Evolutionary conservation across 805 yeast genomes (phyloP), one percentile per base, ranked within the genome.

Genomic region (Nakazawaea laoshanensis): DNA sequence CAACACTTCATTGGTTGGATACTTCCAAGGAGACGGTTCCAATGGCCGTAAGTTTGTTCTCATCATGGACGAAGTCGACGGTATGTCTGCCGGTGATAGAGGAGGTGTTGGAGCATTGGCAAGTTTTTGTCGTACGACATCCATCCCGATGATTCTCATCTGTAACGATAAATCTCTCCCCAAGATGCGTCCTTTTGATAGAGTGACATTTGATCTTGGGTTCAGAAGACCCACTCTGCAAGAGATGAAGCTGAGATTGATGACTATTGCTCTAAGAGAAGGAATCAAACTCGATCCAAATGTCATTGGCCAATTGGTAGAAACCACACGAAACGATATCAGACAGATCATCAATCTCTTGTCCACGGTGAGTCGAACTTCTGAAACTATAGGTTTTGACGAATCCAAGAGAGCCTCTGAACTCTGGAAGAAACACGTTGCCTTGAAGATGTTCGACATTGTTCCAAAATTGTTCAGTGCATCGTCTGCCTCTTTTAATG

Each of bases 41-140:
- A 69, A 73, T 43, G 63, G 69, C 30, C 67, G 70, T 33, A 77
- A 71, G 39, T 77, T 89, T 45, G 85, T 87, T 35, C 65, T 92
- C 29, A 81, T 92, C 42, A 87, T 92, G 97, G 99, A 92, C 59
- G 99, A 92, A 61, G 97, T 92, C 19, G 99, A 92, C 55, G 99
- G 99, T 45, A 92, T 92, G 97, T 85, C 95, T 25, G 87, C 94
- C 50, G 99, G 99, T 42, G 99, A 92, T 57, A 79, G 92, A 46
- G 99, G 99, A 40, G 99, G 99, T 42, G 95, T 92, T 18, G 96
- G 96, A 16, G 94, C 87, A 39, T 67, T 92, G 55, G 86, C 96
- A 0, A 77, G 80, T 25, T 80, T 85, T 45, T 88, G 96, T 51
- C 69, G 80, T 27, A 78, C 76, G 32, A 87, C 97, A 0, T 69